Base-by-base conservation (phyloP, 768 basidiomycete genomes). In the Tricholoma matsutake region DNA sequence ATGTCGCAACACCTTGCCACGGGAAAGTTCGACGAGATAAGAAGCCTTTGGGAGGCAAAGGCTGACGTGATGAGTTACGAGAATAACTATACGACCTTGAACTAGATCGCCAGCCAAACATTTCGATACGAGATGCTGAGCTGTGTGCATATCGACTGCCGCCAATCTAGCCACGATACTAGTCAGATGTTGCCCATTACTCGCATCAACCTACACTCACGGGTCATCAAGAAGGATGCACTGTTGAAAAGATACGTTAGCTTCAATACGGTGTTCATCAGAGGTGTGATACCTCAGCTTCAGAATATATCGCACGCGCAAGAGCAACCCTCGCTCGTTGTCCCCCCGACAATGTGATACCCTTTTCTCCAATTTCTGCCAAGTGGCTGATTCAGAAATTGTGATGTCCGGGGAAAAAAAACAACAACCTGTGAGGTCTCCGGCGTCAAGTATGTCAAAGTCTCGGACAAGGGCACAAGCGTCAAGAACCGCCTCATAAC, bases 31-130 rank as follows among this genome's bases (percentile, higher is more conserved):
- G 18, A 94, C 78, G 8, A 92, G 78, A 72, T 89, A 89, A 1
- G 83, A 74, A 0, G 91, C 86, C 16, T 81, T 75, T 0, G 89
- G 87, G 0, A 91, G 77, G 66, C 89, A 91, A 6, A 94, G 79
- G 34, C 78, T 81, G 59, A 91, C 83, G 67, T 93, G 90, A 69
- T 96, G 93, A 0, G 92, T 94, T 56, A 94, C 91, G 16, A 96
- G 80, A 60, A 94, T 81, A 63, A 94, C 81, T 0, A 92, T 94
- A 14, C 92, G 79, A 55, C 78, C 81, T 14, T 74, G 73, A 61
- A 87, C 83, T 14, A 94, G 77, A 1, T 79, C 72, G 7, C 92
- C 87, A 8, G 76, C 76, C 14, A 94, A 73, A 63, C 89, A 91
- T 35, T 83, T 75, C 13, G 77, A 73, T 58, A 90, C 85, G 18